These are phyloP conservation scores for Nicotiana rustica DNA, from an alignment of 305 asterid species.

Conservation along the genomic window DNA sequence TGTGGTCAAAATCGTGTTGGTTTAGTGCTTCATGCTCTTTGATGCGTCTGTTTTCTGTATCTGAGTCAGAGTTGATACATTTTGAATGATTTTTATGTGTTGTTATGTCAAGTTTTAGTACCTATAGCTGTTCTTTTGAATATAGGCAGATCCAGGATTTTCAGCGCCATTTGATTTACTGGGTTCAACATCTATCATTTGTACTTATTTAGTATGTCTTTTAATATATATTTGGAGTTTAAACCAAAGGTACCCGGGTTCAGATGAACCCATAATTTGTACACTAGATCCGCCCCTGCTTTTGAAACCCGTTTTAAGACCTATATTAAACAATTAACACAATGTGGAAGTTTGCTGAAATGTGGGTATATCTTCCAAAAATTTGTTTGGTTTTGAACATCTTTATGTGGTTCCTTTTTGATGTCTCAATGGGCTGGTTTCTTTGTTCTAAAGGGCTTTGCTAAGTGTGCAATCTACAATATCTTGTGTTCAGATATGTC, in stretches of 20 bases:
- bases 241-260: no score
- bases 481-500: not conserved
- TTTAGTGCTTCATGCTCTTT: constrained; percentile 17
- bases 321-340: not conserved
- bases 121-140: not conserved
- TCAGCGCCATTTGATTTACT: no score
- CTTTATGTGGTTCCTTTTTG: not conserved
- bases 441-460: not conserved
- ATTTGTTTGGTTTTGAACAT: not conserved
- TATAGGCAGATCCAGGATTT: no score
- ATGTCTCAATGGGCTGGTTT: not conserved
- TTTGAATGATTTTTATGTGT: not conserved
- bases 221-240: no score
- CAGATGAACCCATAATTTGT: no score
- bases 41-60: constrained; percentile 5
- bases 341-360: constrained; percentile 3
- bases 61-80: not conserved
- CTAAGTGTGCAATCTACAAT: not conserved
- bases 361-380: not conserved
- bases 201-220: no score
- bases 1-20: not conserved
- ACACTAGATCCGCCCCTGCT: not conserved
- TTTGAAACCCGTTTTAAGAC: not conserved
- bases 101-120: not conserved
- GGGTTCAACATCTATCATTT: no score